Evolutionary conservation across 768 basidiomycete genomes (phyloP).

Genomic region (Suillus spraguei): DNA sequence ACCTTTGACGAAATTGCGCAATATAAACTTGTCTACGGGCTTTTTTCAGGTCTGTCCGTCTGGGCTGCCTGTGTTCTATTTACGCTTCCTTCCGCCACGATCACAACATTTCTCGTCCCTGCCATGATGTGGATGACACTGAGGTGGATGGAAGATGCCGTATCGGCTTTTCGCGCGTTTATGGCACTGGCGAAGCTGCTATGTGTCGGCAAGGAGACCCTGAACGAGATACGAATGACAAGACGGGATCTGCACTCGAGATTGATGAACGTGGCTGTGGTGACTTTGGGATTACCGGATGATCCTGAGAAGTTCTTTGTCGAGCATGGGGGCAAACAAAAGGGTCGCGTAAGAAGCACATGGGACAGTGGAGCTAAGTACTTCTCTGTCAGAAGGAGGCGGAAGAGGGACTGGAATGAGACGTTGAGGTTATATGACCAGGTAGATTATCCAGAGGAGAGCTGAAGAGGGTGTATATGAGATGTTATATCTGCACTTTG

Average conservation of each 20-base stretch:
- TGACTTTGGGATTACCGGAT: slow-evolving; percentile 59
- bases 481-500: background rate
- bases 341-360: slow-evolving; percentile 61
- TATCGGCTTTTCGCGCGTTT: slow-evolving; percentile 79
- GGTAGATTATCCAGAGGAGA: slow-evolving; percentile 75
- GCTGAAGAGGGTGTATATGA: slow-evolving; percentile 41
- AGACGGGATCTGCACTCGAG: slow-evolving; percentile 63
- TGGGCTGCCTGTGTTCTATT: slow-evolving; percentile 56
- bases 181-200: slow-evolving; percentile 62
- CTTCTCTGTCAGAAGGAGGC: slow-evolving; percentile 75
- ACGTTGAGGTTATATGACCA: slow-evolving; percentile 79
- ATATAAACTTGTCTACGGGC: slow-evolving; percentile 84
- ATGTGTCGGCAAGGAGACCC: slow-evolving; percentile 56
- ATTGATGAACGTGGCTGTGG: slow-evolving; percentile 64
- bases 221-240: slow-evolving; percentile 54
- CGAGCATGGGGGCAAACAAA: slow-evolving; percentile 61
- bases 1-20: slow-evolving; percentile 92
- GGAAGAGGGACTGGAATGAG: slow-evolving; percentile 92
- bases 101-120: slow-evolving; percentile 66
- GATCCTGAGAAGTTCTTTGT: slow-evolving; percentile 72
- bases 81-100: slow-evolving; percentile 61
- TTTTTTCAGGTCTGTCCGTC: slow-evolving; percentile 70
- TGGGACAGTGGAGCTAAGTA: slow-evolving; percentile 79
- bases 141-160: slow-evolving; percentile 85
- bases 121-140: slow-evolving; percentile 87